Base-by-base conservation (phyloP, 768 basidiomycete species). In the Heimioporus sp. region DNA sequence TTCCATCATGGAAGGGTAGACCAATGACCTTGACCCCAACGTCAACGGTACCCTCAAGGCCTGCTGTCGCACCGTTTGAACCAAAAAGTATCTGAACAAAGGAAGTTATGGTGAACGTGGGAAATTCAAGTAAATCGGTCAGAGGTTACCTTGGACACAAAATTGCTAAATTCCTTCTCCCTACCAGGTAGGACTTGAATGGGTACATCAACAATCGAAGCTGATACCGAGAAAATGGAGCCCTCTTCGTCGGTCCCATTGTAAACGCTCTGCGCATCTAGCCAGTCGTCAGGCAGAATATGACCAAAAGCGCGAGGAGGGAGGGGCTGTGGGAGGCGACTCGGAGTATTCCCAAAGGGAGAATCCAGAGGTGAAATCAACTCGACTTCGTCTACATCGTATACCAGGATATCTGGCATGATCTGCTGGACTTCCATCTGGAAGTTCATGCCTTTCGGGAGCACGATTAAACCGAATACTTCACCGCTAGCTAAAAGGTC, bases 151-250 rank as follows among this genome's bases (percentile, higher is more conserved):
- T 93, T 92, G 56, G 77, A 70, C 15, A 92, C 80, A 54, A 93
- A 93, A 48, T 76, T 74, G 53, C 85, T 82, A 56, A 93, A 91
- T 60, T 87, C 80, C 54, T 77, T 81, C 65, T 90, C 79, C 39
- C 91, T 78, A 7, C 90, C 89, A 0, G 90, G 88, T 0, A 93
- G 72, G 10, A 92, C 86, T 51, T 90, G 72, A 30, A 93, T 69
- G 12, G 90, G 89, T 11, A 90, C 84, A 58, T 92, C 86, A 2
- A 78, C 74, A 43, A 92, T 78, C 56, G 76, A 76, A 9, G 91
- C 87, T 0, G 78, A 76, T 11, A 93, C 80, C 0, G 72, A 70
- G 55, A 83, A 83, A 4, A 75, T 71, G 1, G 80, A 73, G 5
- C 83, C 86, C 17, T 79, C 78, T 15, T 69, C 77, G 45, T 73